Conservation (phyloP, 2,329 filamentous ascomycete species). For the Cucurbitaria berberidis region DNA sequence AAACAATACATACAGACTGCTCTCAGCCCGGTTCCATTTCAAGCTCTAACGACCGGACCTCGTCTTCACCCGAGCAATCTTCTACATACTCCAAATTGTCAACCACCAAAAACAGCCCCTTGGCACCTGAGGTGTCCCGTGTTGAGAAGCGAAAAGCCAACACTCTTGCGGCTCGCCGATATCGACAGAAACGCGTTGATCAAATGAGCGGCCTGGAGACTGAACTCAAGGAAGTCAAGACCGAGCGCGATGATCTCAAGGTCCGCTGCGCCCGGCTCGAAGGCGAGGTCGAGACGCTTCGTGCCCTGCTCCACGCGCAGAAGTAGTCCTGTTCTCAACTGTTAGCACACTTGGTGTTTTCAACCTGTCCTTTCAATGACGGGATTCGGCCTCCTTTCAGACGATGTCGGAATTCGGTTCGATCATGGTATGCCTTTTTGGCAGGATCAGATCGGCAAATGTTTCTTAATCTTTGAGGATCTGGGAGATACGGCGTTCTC, state of each 20-base stretch:
- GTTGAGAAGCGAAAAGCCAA: conserved; percentile 68
- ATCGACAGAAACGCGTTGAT: conserved; percentile 73
- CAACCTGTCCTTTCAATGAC: conserved; percentile 5
- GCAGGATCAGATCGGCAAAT: conserved; percentile 42
- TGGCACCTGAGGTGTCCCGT: conserved; percentile 31
- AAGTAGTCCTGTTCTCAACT: conserved; percentile 23
- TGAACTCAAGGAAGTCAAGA: conserved; percentile 63
- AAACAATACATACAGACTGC: conserved; percentile 22
- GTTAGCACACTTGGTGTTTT: conserved; percentile 19
- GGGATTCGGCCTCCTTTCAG: conserved; percentile 25
- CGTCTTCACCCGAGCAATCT: conserved; percentile 35
- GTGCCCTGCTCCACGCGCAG: conserved; percentile 56
- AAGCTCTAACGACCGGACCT: conserved; percentile 30
- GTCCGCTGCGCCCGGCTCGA: conserved; percentile 68
- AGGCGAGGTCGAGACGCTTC: conserved; percentile 67
- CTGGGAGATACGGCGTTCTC: neutral
- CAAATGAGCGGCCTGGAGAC: conserved; percentile 67
- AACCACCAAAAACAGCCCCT: conserved; percentile 27
- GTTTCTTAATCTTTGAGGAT: conserved; percentile 30
- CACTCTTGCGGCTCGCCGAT: conserved; percentile 73
- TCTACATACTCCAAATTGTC: conserved; percentile 29
- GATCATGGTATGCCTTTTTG: conserved; percentile 30
- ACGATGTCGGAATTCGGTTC: conserved; percentile 39
- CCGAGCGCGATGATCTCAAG: conserved; percentile 68
- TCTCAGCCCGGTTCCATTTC: conserved; percentile 37